Evolutionary conservation across 768 basidiomycete genomes (phyloP).

Genomic region (Psilocybe cyanescens): DNA sequence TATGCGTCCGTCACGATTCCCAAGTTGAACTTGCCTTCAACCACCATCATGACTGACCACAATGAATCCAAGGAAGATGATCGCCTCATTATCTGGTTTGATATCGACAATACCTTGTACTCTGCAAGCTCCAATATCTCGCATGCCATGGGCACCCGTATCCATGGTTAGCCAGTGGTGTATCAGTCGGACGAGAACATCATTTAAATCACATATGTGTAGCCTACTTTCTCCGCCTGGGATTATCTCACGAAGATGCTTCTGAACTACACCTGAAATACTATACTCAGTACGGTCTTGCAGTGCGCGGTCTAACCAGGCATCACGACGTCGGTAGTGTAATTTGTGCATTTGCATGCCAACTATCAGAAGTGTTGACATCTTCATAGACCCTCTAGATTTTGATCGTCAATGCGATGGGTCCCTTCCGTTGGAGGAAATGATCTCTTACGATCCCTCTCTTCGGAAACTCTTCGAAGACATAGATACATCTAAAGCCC

Average conservation of each 20-base stretch:
- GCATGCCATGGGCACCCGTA: conserved; percentile 78
- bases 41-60: conserved; percentile 2
- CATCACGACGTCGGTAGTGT: conserved; percentile 76
- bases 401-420: conserved; percentile 87
- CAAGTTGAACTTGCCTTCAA: not conserved
- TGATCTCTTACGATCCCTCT: conserved; percentile 66
- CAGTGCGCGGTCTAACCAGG: conserved; percentile 74
- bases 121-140: conserved; percentile 76
- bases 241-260: conserved; percentile 70
- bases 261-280: conserved; percentile 71
- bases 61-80: conserved; percentile 42
- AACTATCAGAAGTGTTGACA: conserved; percentile 3
- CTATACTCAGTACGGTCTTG: conserved; percentile 82
- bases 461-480: conserved; percentile 75
- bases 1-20: too few relatives aligned
- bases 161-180: conserved; percentile 57
- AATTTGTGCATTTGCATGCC: conserved; percentile 2
- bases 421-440: conserved; percentile 79
- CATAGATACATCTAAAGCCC: conserved; percentile 74
- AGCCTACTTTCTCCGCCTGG: conserved; percentile 80
- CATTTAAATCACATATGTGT: not conserved
- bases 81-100: conserved; percentile 73
- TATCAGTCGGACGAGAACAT: not conserved
- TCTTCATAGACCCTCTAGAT: conserved; percentile 67
- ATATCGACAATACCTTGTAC: conserved; percentile 90